These are phyloP conservation scores for Glarea lozoyensis DNA, from an alignment of 495 filamentous ascomycete genomes.

Conservation along the genomic window DNA sequence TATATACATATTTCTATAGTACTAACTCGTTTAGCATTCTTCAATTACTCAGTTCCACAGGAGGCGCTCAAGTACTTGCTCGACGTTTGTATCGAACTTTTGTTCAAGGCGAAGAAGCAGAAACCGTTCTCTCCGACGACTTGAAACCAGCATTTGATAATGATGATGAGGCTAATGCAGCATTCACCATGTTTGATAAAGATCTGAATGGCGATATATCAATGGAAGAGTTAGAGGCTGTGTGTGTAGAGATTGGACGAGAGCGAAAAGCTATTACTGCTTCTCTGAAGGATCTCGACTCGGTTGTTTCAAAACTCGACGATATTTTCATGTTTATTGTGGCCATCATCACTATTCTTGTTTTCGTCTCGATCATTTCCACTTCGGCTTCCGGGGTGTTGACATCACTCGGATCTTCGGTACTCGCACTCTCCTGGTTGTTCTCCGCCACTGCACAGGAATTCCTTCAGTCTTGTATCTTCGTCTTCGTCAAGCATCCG, in stretches of 20 bases:
- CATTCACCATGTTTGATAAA: conserved; percentile 90
- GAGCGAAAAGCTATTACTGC: conserved; percentile 95
- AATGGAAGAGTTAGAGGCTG: conserved; percentile 88
- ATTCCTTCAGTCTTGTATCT: conserved; percentile 67
- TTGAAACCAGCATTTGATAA: conserved; percentile 73
- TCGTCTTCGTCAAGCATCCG: conserved; percentile 96
- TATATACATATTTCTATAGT: too few relatives aligned
- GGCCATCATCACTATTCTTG: conserved; percentile 63
- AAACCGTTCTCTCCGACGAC: conserved; percentile 69
- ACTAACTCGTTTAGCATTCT: conserved; percentile 35
- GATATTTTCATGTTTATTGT: conserved; percentile 83
- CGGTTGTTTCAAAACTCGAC: conserved; percentile 87
- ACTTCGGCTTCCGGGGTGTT: conserved; percentile 76
- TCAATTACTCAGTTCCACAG: conserved; percentile 61
- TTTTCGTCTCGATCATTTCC: conserved; percentile 84
- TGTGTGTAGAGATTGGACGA: conserved; percentile 88
- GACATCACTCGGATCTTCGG: conserved; percentile 74
- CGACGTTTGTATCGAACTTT: conserved; percentile 91
- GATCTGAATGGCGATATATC: conserved; percentile 96
- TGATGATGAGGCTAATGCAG: conserved; percentile 80
- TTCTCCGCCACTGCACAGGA: conserved; percentile 90
- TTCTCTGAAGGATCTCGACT: conserved; percentile 89
- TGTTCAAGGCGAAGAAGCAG: conserved; percentile 58
- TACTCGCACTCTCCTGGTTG: conserved; percentile 86
- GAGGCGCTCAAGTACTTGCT: conserved; percentile 77